Conservation (phyloP, 768 basidiomycete genomes). For the Leccinum incarnatum region DNA sequence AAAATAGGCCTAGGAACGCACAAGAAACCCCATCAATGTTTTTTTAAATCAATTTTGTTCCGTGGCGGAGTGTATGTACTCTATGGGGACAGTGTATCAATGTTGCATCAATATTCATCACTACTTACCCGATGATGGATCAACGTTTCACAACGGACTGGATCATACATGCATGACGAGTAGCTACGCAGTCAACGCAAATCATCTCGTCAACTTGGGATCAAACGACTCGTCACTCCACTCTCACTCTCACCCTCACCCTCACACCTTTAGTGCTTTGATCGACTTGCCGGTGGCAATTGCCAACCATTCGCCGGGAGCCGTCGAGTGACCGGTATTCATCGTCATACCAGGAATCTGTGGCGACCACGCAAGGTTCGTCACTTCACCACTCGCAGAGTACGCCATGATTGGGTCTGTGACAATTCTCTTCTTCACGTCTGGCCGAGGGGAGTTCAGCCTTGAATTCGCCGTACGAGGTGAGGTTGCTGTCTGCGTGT, state of each 20-base stretch:
- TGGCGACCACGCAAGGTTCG: slow-evolving; percentile 88
- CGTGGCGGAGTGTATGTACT: too few relatives aligned
- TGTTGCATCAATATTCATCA: not conserved
- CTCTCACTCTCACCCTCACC: slow-evolving; percentile 33
- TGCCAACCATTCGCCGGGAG: slow-evolving; percentile 83
- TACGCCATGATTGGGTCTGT: slow-evolving; percentile 85
- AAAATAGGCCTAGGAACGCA: not conserved
- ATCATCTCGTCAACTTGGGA: not conserved
- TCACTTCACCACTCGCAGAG: slow-evolving; percentile 72
- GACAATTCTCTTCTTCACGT: slow-evolving; percentile 70
- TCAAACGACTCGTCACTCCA: not conserved
- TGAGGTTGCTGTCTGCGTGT: slow-evolving; percentile 61
- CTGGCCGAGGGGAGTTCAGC: slow-evolving; percentile 77
- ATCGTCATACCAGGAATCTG: slow-evolving; percentile 73
- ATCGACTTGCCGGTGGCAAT: slow-evolving; percentile 80
- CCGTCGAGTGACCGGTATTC: slow-evolving; percentile 70
- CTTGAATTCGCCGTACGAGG: slow-evolving; percentile 69
- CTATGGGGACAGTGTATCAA: too few relatives aligned
- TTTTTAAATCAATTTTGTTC: too few relatives aligned
- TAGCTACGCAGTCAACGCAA: not conserved
- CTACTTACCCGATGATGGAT: not conserved
- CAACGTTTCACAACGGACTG: not conserved
- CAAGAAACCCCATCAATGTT: not conserved
- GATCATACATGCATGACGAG: not conserved
- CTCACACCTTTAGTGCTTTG: slow-evolving; percentile 76